These are phyloP conservation scores for Lactarius hengduanensis DNA, from an alignment of 768 basidiomycete species.

Conservation along the genomic window DNA sequence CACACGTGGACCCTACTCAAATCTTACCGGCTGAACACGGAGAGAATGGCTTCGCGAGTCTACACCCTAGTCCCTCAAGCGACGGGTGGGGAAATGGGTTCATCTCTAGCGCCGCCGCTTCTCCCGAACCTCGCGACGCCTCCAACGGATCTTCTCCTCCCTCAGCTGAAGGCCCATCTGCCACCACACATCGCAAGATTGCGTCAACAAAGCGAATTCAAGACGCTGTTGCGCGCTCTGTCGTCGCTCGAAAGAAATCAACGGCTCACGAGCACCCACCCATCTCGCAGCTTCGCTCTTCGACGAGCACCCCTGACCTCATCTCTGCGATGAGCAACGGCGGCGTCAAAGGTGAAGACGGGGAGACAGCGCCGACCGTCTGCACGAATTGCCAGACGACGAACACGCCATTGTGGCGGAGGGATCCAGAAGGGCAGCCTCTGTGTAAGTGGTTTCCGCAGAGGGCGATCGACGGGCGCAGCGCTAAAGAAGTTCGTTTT, in stretches of 20 bases:
- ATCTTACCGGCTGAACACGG: slow-evolving; percentile 53
- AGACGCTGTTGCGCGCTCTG: slow-evolving; percentile 38
- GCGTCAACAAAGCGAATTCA: slow-evolving; percentile 62
- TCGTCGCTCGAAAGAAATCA: slow-evolving; percentile 50
- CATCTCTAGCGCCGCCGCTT: slow-evolving; percentile 64
- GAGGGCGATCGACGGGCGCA: slow-evolving; percentile 25
- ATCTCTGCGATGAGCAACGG: slow-evolving; percentile 34
- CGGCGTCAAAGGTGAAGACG: slow-evolving; percentile 55
- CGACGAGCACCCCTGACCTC: slow-evolving; percentile 68
- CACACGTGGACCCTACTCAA: slow-evolving; percentile 92
- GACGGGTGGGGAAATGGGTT: slow-evolving; percentile 71
- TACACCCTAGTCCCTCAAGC: slow-evolving; percentile 77
- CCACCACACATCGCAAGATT: slow-evolving; percentile 52
- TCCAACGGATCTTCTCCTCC: slow-evolving; percentile 76
- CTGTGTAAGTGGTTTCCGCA: slow-evolving; percentile 57
- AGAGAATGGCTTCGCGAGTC: slow-evolving; percentile 46
- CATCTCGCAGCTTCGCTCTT: slow-evolving; percentile 44
- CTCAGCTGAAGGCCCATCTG: slow-evolving; percentile 52
- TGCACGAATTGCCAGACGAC: slow-evolving; percentile 97
- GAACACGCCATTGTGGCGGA: slow-evolving; percentile 90
- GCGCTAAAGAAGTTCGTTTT: slow-evolving; percentile 21
- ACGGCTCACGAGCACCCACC: slow-evolving; percentile 23
- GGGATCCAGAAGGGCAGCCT: slow-evolving; percentile 91
- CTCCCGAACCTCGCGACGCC: slow-evolving; percentile 69
- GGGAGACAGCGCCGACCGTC: slow-evolving; percentile 70